Base-by-base conservation (phyloP, 78 protist genomes). In the Dictyostelium firmibasis region DNA sequence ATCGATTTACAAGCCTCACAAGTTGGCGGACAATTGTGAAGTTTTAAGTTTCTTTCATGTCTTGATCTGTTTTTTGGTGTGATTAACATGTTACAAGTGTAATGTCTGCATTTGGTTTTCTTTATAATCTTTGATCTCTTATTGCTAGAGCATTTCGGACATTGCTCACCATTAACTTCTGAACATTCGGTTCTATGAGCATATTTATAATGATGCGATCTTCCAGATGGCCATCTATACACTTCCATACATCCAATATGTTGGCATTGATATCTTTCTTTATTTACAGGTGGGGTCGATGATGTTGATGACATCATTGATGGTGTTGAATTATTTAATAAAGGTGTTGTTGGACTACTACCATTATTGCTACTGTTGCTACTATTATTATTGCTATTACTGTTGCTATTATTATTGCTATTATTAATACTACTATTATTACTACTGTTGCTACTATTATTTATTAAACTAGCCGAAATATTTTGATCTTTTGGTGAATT, bases 151-250 rank as follows among this genome's bases (percentile, higher is more conserved):
- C 82, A 76, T 76, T 76, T 76, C n/a, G 53, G 53, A 6, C 82
- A 76, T 38, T 76, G 82, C 10, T 33, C 53, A 13, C 82, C 82
- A 38, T 76, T 76, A 23, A 38, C n/a, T 23, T 41, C 82, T 38
- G 82, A 9, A 38, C 82, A 76, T 36, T 76, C 82, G 10, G 44
- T 41, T 76, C 53, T 38, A 36, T 76, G 82, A 6, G 82, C 44
- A 41, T 76, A 41, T 76, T 76, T 76, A 76, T 76, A 76, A 76
- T 76, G 82, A 38, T 76, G 82, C 8, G 82, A 76, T 38, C 82
- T 76, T 38, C 82, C 82, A 13, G 82, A 76, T 36, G 82, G 82
- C 82, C 82, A 76, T 76, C 82, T 76, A 76, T 76, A 76, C 23
- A 41, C 53, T 38, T 76, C 82, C 29, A 76, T 35, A 76, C 82